Conservation (phyloP, 2,329 filamentous ascomycete species). For the Myriosclerotinia duriaeana region DNA sequence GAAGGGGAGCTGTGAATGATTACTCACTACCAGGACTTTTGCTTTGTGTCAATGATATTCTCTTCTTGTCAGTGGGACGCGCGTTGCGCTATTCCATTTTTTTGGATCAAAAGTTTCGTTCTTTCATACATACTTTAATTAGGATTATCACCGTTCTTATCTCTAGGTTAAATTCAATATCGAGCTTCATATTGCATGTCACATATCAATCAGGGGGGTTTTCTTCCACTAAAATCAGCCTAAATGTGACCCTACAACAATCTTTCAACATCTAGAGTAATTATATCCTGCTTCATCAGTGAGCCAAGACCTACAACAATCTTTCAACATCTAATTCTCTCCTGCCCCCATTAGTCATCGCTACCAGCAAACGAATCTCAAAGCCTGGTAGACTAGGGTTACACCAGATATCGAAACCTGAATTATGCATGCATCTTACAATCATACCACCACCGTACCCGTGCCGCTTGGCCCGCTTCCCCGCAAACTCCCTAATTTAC, state of each 20-base stretch:
- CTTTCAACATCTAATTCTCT: neutral
- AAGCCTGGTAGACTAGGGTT: neutral
- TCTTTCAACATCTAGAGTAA: neutral
- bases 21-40: neutral
- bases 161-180: neutral
- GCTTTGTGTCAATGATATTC: neutral
- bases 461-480: neutral
- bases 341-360: too few relatives aligned
- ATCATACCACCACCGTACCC: constrained; percentile 9
- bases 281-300: neutral
- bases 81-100: neutral
- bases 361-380: neutral
- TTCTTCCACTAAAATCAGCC: neutral
- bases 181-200: neutral
- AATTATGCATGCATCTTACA: constrained; percentile 3
- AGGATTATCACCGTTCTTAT: constrained; percentile 11
- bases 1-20: neutral
- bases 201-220: neutral
- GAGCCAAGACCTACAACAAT: neutral
- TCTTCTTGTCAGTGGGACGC: constrained; percentile 19
- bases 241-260: neutral
- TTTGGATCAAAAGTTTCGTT: neutral
- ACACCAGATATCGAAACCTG: constrained; percentile 1
- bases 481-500: constrained; percentile 7
- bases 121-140: constrained; percentile 13